Evolutionary conservation across 257 asterid genomes (phyloP).

Genomic region (Petunia secreta): DNA sequence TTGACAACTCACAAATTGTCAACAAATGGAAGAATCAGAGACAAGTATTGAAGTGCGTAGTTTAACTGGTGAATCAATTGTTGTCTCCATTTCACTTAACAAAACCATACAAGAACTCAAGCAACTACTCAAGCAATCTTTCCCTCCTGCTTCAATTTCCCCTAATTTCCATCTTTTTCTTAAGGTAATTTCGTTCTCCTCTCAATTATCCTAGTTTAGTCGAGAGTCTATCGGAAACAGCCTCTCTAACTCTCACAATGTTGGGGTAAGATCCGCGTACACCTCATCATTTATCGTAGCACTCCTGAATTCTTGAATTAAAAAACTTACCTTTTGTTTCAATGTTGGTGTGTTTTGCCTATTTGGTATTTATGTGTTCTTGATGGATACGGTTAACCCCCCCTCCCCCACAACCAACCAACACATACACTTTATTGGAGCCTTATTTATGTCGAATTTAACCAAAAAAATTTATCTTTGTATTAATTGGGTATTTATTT

Average conservation of each 20-base stretch:
- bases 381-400: not conserved
- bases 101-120: constrained; percentile 64
- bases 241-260: too few relatives aligned
- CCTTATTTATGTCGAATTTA: not conserved
- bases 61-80: constrained; percentile 68
- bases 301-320: not conserved
- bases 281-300: not conserved
- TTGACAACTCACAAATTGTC: too few relatives aligned
- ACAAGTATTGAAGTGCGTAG: constrained; percentile 65
- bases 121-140: constrained; percentile 52
- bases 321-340: not conserved
- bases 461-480: not conserved
- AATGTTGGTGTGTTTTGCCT: not conserved
- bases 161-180: constrained; percentile 80
- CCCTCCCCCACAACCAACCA: not conserved
- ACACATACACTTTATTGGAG: not conserved
- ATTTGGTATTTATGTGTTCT: not conserved
- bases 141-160: constrained; percentile 64
- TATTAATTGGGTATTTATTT: constrained; percentile 14
- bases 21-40: constrained; percentile 19
- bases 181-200: constrained; percentile 48
- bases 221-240: too few relatives aligned
- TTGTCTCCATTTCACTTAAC: constrained; percentile 42
- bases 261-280: too few relatives aligned
- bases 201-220: too few relatives aligned